Percentiles rank a stretch among this genome's conserved stretches.
Evolutionary conservation across 257 asterid genomes (phyloP).

Genomic region (Scutellaria barbata): DNA sequence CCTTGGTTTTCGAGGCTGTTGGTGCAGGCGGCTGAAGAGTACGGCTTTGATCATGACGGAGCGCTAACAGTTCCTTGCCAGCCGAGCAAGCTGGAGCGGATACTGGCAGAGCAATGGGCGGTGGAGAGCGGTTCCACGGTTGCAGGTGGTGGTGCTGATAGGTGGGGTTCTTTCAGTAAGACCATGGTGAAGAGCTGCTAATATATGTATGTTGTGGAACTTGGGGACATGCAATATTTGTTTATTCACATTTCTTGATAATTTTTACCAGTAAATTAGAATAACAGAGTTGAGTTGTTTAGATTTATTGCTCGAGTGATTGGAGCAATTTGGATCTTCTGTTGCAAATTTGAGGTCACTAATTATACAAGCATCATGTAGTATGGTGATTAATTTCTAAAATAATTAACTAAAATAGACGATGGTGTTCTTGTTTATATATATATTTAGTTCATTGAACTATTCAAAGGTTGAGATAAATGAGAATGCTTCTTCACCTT

Average conservation of each 20-base stretch:
- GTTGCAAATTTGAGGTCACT: too few relatives aligned
- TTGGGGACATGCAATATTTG: not conserved
- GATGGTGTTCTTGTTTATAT: too few relatives aligned
- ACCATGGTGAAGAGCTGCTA: constrained; percentile 41
- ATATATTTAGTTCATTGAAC: too few relatives aligned
- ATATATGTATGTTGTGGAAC: not conserved
- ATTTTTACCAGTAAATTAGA: not conserved
- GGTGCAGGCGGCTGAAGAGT: constrained; percentile 78
- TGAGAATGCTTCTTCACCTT: too few relatives aligned
- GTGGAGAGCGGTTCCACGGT: constrained; percentile 6
- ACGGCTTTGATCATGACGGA: constrained; percentile 73
- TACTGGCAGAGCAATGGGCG: constrained; percentile 42
- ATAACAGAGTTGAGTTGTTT: too few relatives aligned
- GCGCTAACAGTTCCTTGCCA: constrained; percentile 71
- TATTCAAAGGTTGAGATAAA: too few relatives aligned
- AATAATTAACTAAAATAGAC: too few relatives aligned
- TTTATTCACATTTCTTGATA: not conserved
- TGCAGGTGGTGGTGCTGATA: constrained; percentile 18
- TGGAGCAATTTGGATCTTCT: too few relatives aligned
- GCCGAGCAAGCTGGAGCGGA: constrained; percentile 42
- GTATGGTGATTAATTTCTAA: too few relatives aligned
- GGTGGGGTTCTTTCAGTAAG: constrained; percentile 32
- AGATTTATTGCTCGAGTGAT: too few relatives aligned
- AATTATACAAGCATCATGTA: too few relatives aligned
- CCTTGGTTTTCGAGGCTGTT: constrained; percentile 63